Evolutionary conservation across 2,329 filamentous ascomycete species (phyloP).

Genomic region (Neonectria punicea): DNA sequence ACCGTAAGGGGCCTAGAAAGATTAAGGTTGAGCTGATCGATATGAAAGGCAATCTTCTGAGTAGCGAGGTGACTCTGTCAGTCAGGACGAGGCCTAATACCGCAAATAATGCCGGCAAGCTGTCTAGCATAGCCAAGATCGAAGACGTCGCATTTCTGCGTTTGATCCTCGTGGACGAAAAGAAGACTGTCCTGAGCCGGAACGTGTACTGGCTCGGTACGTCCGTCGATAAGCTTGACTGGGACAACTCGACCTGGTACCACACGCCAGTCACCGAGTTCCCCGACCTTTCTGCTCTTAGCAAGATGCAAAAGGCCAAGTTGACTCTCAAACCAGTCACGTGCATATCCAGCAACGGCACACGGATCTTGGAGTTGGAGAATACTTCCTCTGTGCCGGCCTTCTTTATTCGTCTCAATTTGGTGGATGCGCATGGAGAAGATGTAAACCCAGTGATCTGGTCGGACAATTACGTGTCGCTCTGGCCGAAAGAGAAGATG

Average conservation of each 20-base stretch:
- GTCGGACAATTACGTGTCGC: background rate
- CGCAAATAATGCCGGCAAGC: background rate
- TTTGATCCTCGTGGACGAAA: background rate
- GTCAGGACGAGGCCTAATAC: too few species aligned
- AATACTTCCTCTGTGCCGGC: background rate
- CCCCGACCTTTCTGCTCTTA: background rate
- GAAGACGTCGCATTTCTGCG: background rate
- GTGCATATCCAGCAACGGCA: background rate
- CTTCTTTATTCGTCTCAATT: background rate
- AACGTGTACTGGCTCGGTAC: conserved; percentile 70
- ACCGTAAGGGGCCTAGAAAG: too few species aligned
- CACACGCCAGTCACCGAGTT: background rate
- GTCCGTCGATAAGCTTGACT: conserved; percentile 61
- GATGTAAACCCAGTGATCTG: background rate
- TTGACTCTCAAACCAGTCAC: background rate
- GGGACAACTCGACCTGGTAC: conserved; percentile 67
- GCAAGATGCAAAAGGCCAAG: background rate
- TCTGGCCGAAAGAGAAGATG: background rate
- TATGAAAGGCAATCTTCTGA: too few species aligned
- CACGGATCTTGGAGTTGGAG: background rate
- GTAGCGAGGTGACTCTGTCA: too few species aligned
- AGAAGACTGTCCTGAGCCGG: conserved; percentile 55
- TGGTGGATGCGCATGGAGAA: background rate
- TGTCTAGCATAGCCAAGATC: background rate
- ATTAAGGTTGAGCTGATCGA: too few species aligned